phyloP scores from a whole-genome alignment of 2,329 filamentous ascomycete species.

The Saccharata proteae region DNA sequence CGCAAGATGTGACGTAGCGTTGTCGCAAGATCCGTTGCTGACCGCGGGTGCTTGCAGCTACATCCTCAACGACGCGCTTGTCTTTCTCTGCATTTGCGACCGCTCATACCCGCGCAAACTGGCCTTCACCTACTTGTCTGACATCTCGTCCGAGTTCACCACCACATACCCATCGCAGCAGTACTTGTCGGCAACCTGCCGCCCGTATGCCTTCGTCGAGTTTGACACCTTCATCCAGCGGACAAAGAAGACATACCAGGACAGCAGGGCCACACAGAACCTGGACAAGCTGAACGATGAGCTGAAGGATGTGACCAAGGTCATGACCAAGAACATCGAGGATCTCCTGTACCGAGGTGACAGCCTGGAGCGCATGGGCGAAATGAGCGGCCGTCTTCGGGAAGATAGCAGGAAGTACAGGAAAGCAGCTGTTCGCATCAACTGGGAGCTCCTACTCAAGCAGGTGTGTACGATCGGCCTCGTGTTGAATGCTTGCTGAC shows the following conservation, averaged over 20 bases:
- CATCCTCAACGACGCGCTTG: constrained; percentile 67
- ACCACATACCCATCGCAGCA: constrained; percentile 66
- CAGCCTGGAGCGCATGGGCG: constrained; percentile 90
- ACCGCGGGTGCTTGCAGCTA: constrained; percentile 45
- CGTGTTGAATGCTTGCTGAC: constrained; percentile 12
- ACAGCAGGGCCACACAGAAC: constrained; percentile 81
- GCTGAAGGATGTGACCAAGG: constrained; percentile 92
- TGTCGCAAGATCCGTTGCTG: no score
- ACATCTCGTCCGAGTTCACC: constrained; percentile 82
- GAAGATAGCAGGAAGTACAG: constrained; percentile 95
- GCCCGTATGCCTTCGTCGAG: constrained; percentile 93
- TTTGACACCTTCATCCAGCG: constrained; percentile 95
- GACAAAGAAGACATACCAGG: constrained; percentile 88
- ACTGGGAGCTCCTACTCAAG: constrained; percentile 93
- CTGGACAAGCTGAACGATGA: constrained; percentile 94
- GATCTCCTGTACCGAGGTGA: constrained; percentile 92
- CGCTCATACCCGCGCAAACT: constrained; percentile 92
- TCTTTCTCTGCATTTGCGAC: constrained; percentile 91
- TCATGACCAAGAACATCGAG: constrained; percentile 99
- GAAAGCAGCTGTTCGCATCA: constrained; percentile 85
- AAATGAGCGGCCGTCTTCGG: constrained; percentile 73
- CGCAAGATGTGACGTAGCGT: constrained; percentile 1
- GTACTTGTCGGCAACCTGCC: constrained; percentile 61
- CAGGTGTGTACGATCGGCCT: constrained; percentile 44
- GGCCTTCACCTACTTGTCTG: constrained; percentile 93